Conservation (phyloP, 2,329 filamentous ascomycete genomes). For the Scolecobasidium constrictum region DNA sequence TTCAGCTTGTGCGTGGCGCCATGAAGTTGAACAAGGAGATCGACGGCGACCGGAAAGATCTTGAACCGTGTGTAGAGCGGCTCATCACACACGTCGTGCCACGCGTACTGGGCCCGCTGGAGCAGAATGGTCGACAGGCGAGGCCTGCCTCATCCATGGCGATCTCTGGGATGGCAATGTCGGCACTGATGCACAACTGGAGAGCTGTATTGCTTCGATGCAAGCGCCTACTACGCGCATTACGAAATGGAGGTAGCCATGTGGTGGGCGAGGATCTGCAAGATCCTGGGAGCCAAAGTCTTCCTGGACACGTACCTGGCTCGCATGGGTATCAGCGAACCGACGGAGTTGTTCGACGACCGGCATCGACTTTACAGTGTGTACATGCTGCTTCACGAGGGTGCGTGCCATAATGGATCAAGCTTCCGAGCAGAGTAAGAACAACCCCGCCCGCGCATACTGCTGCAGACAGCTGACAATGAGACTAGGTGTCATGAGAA, state of each 20-base stretch:
- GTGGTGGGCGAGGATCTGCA: not conserved
- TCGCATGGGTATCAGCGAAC: not conserved
- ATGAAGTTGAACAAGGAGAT: constrained; percentile 19
- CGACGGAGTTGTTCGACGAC: not conserved
- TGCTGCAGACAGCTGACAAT: too few relatives aligned
- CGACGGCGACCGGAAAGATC: constrained; percentile 22
- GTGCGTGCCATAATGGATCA: too few relatives aligned
- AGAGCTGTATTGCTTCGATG: constrained; percentile 26
- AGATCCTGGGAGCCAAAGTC: not conserved
- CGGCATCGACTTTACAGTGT: not conserved
- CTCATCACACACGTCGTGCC: constrained; percentile 20
- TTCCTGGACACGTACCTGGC: not conserved
- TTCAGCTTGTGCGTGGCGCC: constrained; percentile 20
- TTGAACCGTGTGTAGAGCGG: constrained; percentile 13
- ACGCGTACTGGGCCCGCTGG: constrained; percentile 17
- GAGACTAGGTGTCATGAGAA: too few relatives aligned
- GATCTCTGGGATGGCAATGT: constrained; percentile 33
- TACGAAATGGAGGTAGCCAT: constrained; percentile 21
- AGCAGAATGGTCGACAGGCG: constrained; percentile 15
- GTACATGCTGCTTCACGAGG: not conserved
- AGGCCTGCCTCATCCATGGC: constrained; percentile 26
- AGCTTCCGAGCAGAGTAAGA: too few relatives aligned
- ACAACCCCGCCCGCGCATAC: too few relatives aligned
- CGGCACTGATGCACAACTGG: constrained; percentile 20
- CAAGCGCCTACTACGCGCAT: constrained; percentile 28